Conservation (phyloP, 345 rosid species). For the Acer yangbiense region DNA sequence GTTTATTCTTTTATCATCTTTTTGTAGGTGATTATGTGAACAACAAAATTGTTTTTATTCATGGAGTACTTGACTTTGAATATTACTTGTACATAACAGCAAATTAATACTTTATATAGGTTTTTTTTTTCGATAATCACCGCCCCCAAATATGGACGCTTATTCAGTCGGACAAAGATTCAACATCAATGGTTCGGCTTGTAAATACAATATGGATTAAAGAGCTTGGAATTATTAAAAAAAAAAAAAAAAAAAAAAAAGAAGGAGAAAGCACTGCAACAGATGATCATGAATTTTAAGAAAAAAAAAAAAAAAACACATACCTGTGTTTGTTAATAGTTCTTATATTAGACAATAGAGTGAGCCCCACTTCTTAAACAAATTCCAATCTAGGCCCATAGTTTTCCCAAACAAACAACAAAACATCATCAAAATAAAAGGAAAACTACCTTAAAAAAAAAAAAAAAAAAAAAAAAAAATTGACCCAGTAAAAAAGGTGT, state of each 20-base stretch:
- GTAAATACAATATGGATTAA: too few species aligned
- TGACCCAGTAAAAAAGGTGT: neutral
- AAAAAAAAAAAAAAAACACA: neutral
- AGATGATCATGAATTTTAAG: neutral
- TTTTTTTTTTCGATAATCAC: too few species aligned
- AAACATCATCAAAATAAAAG: neutral
- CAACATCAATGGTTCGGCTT: too few species aligned
- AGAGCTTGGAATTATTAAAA: neutral
- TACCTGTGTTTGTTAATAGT: neutral
- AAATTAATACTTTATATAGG: too few species aligned
- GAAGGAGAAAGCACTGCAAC: neutral
- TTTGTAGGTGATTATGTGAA: neutral
- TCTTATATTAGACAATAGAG: neutral
- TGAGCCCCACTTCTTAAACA: slow-evolving; percentile 2
- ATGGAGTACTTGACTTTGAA: neutral
- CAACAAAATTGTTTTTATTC: neutral
- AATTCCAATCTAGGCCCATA: slow-evolving; percentile 7
- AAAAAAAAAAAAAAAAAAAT: neutral
- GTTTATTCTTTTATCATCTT: neutral
- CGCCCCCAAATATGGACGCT: too few species aligned
- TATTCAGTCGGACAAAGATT: too few species aligned
- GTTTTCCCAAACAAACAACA: neutral
- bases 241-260: neutral
- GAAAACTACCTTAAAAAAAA: neutral
- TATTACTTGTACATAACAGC: neutral